Percentiles rank a stretch among this genome's conserved stretches.
phyloP scores from a whole-genome alignment of 768 basidiomycete genomes.

The Leccinum arenicola region DNA sequence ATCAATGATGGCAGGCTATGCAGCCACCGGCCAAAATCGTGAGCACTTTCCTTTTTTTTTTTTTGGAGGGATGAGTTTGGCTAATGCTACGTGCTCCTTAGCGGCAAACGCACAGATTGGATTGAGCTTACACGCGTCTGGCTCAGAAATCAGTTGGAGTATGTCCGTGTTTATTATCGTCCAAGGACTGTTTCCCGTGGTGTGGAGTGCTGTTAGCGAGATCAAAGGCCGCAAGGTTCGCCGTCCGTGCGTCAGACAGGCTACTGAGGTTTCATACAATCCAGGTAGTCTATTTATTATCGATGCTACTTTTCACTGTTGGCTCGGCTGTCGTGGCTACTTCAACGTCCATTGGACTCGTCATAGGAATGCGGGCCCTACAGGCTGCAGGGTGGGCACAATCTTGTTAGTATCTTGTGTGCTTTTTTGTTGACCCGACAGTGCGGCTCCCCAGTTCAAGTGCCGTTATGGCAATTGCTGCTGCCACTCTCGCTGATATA shows the following conservation, averaged over 20 bases:
- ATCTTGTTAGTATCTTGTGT: not conserved
- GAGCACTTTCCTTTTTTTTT: not conserved
- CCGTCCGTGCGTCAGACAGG: not conserved
- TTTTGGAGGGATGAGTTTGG: not conserved
- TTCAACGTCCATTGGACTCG: conserved; percentile 49
- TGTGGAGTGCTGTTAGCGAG: conserved; percentile 74
- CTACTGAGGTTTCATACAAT: not conserved
- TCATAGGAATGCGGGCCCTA: conserved; percentile 67
- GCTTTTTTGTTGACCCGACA: not conserved
- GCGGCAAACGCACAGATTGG: conserved; percentile 71
- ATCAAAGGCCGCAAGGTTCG: conserved; percentile 69
- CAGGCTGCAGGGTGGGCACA: conserved; percentile 56
- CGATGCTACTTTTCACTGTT: conserved; percentile 50
- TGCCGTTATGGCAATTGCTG: conserved; percentile 70
- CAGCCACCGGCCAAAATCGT: conserved; percentile 30
- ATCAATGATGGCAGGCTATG: conserved; percentile 27
- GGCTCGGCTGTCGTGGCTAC: conserved; percentile 60
- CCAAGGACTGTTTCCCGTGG: conserved; percentile 64
- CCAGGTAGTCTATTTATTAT: conserved; percentile 55
- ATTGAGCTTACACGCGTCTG: conserved; percentile 55
- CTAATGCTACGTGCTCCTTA: conserved; percentile 23
- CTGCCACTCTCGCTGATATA: conserved; percentile 77
- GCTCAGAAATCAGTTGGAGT: conserved; percentile 61
- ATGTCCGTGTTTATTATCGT: conserved; percentile 68
- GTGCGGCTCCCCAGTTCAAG: conserved; percentile 43